Percentiles rank a stretch among this genome's conserved stretches.
phyloP scores from a whole-genome alignment of 2,329 filamentous ascomycete genomes.

The Pyrenophora tritici-repentis region DNA sequence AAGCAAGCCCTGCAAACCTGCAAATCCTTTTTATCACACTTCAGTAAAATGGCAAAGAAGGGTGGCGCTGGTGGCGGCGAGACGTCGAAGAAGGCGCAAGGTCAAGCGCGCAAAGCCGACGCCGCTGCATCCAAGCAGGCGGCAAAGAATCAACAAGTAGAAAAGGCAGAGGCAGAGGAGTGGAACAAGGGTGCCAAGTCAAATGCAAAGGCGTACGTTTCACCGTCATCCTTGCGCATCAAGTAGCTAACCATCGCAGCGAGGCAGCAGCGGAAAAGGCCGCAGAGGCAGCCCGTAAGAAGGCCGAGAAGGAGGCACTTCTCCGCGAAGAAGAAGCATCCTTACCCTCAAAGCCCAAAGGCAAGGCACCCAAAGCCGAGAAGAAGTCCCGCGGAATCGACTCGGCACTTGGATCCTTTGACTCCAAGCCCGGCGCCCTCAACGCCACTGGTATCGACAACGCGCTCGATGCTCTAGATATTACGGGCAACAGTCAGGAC shows the following conservation, averaged over 20 bases:
- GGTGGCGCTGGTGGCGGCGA: slow-evolving; percentile 68
- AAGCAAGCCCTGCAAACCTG: not conserved
- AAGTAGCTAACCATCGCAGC: slow-evolving; percentile 53
- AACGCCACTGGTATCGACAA: slow-evolving; percentile 92
- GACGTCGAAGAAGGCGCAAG: slow-evolving; percentile 79
- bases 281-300: slow-evolving; percentile 81
- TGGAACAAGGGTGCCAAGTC: slow-evolving; percentile 89
- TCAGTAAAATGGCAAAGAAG: slow-evolving; percentile 54
- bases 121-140: slow-evolving; percentile 80
- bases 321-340: slow-evolving; percentile 80
- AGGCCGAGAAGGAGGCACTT: slow-evolving; percentile 86
- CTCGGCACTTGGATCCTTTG: slow-evolving; percentile 54
- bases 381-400: slow-evolving; percentile 71
- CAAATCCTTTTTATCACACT: not conserved
- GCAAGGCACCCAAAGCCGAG: slow-evolving; percentile 67
- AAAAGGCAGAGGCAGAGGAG: slow-evolving; percentile 70
- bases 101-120: slow-evolving; percentile 91
- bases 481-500: slow-evolving; percentile 64
- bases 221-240: not conserved
- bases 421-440: slow-evolving; percentile 59
- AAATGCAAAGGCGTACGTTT: slow-evolving; percentile 79
- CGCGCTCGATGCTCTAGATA: slow-evolving; percentile 80
- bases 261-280: slow-evolving; percentile 85
- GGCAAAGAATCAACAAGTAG: slow-evolving; percentile 67
- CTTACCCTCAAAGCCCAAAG: slow-evolving; percentile 66